Evolutionary conservation across 139 green algal species (phyloP).

Genomic region (Pycnococcus provasolii): DNA sequence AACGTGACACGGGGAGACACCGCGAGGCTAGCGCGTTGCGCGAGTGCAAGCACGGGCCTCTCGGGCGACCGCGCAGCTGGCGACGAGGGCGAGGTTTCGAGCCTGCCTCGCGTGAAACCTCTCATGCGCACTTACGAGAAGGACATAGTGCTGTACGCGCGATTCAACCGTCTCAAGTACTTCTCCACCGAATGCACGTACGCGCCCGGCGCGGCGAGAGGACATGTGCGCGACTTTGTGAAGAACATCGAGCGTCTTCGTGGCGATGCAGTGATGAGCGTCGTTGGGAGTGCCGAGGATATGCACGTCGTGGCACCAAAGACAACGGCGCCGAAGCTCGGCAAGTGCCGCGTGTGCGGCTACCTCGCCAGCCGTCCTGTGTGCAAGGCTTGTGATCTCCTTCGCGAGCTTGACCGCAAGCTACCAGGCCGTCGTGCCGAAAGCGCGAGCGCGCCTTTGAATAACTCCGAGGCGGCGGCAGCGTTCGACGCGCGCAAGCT

Average conservation of each 20-base stretch:
- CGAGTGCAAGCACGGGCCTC: slow-evolving; percentile 66
- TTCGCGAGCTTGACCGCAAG: too few relatives aligned
- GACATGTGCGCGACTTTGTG: slow-evolving; percentile 81
- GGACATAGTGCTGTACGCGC: slow-evolving; percentile 99
- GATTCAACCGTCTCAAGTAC: slow-evolving; percentile 97
- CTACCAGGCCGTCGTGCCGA: too few relatives aligned
- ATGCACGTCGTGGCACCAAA: too few relatives aligned
- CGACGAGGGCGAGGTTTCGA: slow-evolving; percentile 36
- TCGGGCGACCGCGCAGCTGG: slow-evolving; percentile 6
- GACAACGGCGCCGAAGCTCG: too few relatives aligned
- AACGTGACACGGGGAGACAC: slow-evolving; percentile 88
- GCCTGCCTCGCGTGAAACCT: slow-evolving; percentile 84
- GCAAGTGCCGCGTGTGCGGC: too few relatives aligned
- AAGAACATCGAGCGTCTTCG: slow-evolving; percentile 75
- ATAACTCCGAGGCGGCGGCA: too few relatives aligned
- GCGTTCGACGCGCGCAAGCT: too few relatives aligned
- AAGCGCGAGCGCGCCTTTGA: too few relatives aligned
- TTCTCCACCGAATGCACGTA: slow-evolving; percentile 96
- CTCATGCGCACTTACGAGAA: slow-evolving; percentile 96
- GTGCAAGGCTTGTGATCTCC: too few relatives aligned
- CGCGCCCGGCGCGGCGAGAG: slow-evolving; percentile 80
- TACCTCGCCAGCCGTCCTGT: too few relatives aligned
- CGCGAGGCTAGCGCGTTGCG: slow-evolving; percentile 66
- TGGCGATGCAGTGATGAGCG: too few relatives aligned
- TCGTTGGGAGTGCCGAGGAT: too few relatives aligned